Evolutionary conservation across 257 asterid genomes (phyloP), one percentile per base, ranked within the genome.

Genomic region (Gynochthodes officinalis): DNA sequence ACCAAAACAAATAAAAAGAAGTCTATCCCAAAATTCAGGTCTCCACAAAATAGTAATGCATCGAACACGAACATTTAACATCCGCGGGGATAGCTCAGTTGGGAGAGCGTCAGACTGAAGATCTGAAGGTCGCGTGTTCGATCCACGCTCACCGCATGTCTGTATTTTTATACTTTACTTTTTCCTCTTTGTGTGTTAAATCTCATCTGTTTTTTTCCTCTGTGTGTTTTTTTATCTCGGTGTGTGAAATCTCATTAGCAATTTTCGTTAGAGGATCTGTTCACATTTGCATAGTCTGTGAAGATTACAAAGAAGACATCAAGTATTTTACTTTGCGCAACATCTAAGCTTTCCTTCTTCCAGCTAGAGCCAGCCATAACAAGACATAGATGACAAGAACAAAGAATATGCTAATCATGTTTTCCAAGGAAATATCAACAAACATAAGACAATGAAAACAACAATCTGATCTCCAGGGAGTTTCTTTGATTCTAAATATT

Each of bases 31-130:
- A n/a, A n/a, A n/a, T n/a, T n/a, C n/a, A n/a, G n/a, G n/a, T n/a
- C n/a, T n/a, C n/a, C n/a, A n/a, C n/a, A n/a, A n/a, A n/a, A n/a
- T n/a, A n/a, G n/a, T n/a, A n/a, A n/a, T n/a, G n/a, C n/a, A n/a
- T n/a, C n/a, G n/a, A n/a, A n/a, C n/a, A n/a, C n/a, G n/a, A n/a
- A n/a, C n/a, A n/a, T n/a, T n/a, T n/a, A 32, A 4, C 49, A 62
- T 18, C n/a, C 1, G 96, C 87, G 91, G 91, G 92, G 91, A 91
- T 89, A 91, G 95, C 92, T 87, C 91, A 87, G 90, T 91, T 86
- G 95, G 96, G 89, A 86, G 91, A 88, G 93, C 95, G 95, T 86
- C 91, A 85, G 95, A 88, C 96, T 91, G 92, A 80, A 80, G 86
- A 79, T 82, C 81, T 79, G 84, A 89, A 88, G 92, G 92, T 80